Conservation (phyloP, 306 rosid species). For the Cucumis melo region DNA sequence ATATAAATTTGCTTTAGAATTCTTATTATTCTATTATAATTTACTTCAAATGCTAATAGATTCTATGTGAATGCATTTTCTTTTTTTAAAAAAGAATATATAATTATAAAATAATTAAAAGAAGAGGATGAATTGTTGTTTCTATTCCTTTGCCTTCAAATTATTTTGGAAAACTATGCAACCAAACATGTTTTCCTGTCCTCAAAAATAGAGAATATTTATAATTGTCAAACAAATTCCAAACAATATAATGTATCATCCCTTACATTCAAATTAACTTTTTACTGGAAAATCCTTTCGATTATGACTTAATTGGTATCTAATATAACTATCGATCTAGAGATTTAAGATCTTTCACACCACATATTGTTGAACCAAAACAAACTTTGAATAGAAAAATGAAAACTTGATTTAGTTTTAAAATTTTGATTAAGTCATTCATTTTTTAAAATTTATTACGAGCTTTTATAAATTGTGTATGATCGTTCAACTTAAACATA, state of each 20-base stretch:
- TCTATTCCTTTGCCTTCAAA: not conserved
- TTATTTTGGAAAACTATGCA: not conserved
- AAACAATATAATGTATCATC: not conserved
- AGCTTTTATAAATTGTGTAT: too few relatives aligned
- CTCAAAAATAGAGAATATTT: not conserved
- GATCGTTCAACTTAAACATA: too few relatives aligned
- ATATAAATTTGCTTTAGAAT: too few relatives aligned
- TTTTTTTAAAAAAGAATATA: not conserved
- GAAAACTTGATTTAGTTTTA: too few relatives aligned
- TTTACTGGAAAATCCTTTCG: too few relatives aligned
- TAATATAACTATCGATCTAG: too few relatives aligned
- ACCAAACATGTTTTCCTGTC: conserved; percentile 1
- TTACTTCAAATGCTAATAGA: not conserved
- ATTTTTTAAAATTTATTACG: too few relatives aligned
- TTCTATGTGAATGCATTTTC: not conserved
- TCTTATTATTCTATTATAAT: not conserved
- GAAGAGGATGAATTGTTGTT: not conserved
- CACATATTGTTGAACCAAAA: too few relatives aligned
- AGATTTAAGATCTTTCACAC: too few relatives aligned
- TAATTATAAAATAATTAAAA: not conserved
- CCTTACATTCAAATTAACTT: not conserved
- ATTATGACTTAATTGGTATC: too few relatives aligned
- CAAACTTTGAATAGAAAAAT: too few relatives aligned
- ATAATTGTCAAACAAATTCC: not conserved
- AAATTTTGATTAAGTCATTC: too few relatives aligned